Percentiles rank a stretch among this genome's conserved stretches.
These are phyloP conservation scores for Fusarium nodosum DNA, from an alignment of 2,329 filamentous ascomycete genomes.

Conservation along the genomic window DNA sequence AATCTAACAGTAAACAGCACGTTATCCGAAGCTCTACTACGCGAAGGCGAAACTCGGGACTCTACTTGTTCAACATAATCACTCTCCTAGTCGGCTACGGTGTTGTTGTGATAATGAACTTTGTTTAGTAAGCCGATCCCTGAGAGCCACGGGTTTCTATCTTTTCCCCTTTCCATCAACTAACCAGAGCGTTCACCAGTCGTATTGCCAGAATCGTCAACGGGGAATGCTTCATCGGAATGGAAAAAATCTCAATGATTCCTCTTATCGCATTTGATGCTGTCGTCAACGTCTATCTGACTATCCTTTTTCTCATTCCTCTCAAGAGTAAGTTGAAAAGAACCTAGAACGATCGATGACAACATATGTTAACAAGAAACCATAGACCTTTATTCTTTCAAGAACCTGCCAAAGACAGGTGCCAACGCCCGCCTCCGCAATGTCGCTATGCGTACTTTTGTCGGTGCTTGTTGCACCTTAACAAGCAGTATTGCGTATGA, in stretches of 20 bases:
- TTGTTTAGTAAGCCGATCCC: constrained; percentile 67
- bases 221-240: constrained; percentile 72
- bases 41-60: constrained; percentile 65
- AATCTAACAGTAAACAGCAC: constrained; percentile 56
- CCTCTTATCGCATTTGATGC: constrained; percentile 73
- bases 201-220: constrained; percentile 69
- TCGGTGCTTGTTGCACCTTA: constrained; percentile 70
- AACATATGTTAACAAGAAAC: not conserved
- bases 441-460: constrained; percentile 70
- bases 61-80: constrained; percentile 73
- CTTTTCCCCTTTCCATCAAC: not conserved
- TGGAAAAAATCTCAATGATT: constrained; percentile 70
- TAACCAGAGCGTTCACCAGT: constrained; percentile 51
- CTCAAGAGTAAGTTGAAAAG: constrained; percentile 61
- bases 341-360: too few relatives aligned
- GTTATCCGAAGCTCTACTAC: constrained; percentile 69
- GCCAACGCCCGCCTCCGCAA: constrained; percentile 61
- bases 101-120: constrained; percentile 68
- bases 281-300: constrained; percentile 73
- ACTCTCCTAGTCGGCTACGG: constrained; percentile 65
- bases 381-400: constrained; percentile 68
- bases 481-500: constrained; percentile 69
- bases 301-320: constrained; percentile 72
- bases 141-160: not conserved
- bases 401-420: constrained; percentile 58